Evolutionary conservation across 768 basidiomycete species (phyloP).

Genomic region (Candolleomyces aberdarensis): DNA sequence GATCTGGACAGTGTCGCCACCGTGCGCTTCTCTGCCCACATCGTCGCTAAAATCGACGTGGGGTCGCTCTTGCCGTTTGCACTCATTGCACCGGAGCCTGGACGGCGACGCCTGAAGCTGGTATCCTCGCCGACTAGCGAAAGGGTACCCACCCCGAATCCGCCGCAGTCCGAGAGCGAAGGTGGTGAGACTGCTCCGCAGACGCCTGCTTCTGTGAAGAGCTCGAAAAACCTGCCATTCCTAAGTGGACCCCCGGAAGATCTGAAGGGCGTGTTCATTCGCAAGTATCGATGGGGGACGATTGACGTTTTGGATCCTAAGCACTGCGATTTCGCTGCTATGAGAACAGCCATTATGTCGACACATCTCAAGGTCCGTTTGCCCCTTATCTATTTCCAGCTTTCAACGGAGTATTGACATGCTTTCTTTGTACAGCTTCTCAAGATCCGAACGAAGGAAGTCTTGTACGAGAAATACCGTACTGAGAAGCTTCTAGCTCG

Average conservation of each 20-base stretch:
- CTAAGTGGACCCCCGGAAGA: constrained; percentile 59
- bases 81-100: constrained; percentile 68
- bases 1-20: constrained; percentile 73
- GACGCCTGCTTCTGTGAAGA: constrained; percentile 35
- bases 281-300: constrained; percentile 86
- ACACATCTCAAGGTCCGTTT: constrained; percentile 76
- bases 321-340: constrained; percentile 85
- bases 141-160: constrained; percentile 24
- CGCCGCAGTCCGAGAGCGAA: constrained; percentile 18
- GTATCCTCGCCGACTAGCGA: constrained; percentile 28
- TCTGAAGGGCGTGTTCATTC: constrained; percentile 69
- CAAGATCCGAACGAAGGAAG: constrained; percentile 81
- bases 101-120: constrained; percentile 30
- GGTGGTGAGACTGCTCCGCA: constrained; percentile 24
- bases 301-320: constrained; percentile 82
- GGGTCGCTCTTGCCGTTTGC: constrained; percentile 70
- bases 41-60: constrained; percentile 60
- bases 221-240: constrained; percentile 37
- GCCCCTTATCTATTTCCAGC: background rate
- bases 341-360: constrained; percentile 80
- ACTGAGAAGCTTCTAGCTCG: constrained; percentile 88
- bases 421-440: constrained; percentile 49
- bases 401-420: background rate
- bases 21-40: constrained; percentile 71
- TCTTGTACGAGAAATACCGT: constrained; percentile 90